Conservation (phyloP, 2,329 filamentous ascomycete genomes). For the Colletotrichum sansevieriae region DNA sequence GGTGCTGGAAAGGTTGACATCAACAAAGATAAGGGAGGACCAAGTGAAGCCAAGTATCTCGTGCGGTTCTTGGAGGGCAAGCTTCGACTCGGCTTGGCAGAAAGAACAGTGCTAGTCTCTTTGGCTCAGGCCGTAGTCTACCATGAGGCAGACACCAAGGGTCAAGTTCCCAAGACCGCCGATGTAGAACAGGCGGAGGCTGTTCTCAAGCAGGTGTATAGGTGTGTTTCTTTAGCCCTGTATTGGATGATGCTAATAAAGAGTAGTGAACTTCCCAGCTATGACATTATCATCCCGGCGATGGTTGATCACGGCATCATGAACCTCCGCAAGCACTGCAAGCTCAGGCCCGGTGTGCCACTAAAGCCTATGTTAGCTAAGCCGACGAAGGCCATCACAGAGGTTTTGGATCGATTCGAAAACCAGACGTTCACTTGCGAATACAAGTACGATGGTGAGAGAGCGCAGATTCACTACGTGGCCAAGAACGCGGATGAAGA, state of each 20-base stretch:
- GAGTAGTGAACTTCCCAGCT: slow-evolving; percentile 89
- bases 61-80: slow-evolving; percentile 96
- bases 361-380: slow-evolving; percentile 99
- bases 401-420: slow-evolving; percentile 96
- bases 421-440: slow-evolving; percentile 97
- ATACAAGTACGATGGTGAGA: slow-evolving; percentile 98
- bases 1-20: slow-evolving; percentile 86
- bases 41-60: slow-evolving; percentile 95
- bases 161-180: slow-evolving; percentile 77
- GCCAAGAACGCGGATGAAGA: slow-evolving; percentile 81
- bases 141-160: slow-evolving; percentile 81
- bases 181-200: slow-evolving; percentile 87
- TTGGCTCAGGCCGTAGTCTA: slow-evolving; percentile 89
- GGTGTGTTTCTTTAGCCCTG: slow-evolving; percentile 60
- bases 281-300: slow-evolving; percentile 92
- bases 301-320: slow-evolving; percentile 89
- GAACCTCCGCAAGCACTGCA: slow-evolving; percentile 86
- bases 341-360: slow-evolving; percentile 91
- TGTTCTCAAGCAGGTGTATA: slow-evolving; percentile 91
- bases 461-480: slow-evolving; percentile 98
- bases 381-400: slow-evolving; percentile 97
- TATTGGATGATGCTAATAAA: slow-evolving; percentile 50
- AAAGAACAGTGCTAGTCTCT: slow-evolving; percentile 91
- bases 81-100: slow-evolving; percentile 88
- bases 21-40: slow-evolving; percentile 89